phyloP scores from a whole-genome alignment of 139 green algal species.

The Tetratostichococcus sp. region DNA sequence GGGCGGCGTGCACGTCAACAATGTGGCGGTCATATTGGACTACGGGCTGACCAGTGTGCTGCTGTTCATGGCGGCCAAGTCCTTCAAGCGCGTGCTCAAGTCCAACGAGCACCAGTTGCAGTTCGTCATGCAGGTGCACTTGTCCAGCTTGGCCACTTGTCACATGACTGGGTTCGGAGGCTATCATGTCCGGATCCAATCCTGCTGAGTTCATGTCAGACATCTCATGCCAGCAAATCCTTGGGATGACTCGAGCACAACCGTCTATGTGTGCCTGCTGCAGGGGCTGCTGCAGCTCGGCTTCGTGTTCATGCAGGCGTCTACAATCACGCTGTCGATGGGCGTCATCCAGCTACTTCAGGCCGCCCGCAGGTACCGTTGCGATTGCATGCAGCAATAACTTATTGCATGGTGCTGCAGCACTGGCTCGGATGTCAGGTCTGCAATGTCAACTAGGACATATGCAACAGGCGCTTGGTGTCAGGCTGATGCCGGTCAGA shows the following conservation, averaged over 20 bases:
- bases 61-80: constrained; percentile 2
- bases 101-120: background rate
- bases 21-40: constrained; percentile 2
- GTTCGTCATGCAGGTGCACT: constrained; percentile 6
- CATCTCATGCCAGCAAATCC: too few species aligned
- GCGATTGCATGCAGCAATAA: too few species aligned
- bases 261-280: background rate
- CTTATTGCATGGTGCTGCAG: too few species aligned
- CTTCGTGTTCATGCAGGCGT: constrained; percentile 18
- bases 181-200: too few species aligned
- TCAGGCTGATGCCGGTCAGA: too few species aligned
- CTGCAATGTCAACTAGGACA: too few species aligned
- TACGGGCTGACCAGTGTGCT: background rate
- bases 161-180: too few species aligned
- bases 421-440: too few species aligned
- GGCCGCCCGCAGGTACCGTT: constrained; percentile 12
- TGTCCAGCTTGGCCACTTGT: too few species aligned
- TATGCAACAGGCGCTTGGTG: too few species aligned
- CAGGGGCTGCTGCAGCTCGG: constrained; percentile 12
- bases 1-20: background rate
- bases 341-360: constrained; percentile 9
- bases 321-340: background rate
- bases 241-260: background rate
- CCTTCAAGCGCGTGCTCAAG: constrained; percentile 11
- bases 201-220: too few species aligned